phyloP scores from a whole-genome alignment of 2,329 filamentous ascomycete genomes.

The Trichoderma lentiforme region DNA sequence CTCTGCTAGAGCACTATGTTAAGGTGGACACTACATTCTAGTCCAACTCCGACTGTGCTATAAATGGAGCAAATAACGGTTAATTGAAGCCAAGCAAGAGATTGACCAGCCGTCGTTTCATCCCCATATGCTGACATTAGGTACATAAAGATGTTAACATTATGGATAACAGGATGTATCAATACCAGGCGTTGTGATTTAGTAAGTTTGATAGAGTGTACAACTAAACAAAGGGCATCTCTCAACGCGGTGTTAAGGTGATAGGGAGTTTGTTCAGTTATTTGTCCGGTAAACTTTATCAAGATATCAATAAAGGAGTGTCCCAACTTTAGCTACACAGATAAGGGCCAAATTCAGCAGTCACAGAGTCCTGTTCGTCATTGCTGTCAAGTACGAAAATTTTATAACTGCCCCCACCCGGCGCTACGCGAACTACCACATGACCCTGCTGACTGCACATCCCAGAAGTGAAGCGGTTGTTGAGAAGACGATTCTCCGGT shows the following conservation, averaged over 20 bases:
- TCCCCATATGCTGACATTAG: too few relatives aligned
- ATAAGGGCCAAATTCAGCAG: background rate
- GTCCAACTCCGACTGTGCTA: too few relatives aligned
- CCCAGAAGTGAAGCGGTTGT: background rate
- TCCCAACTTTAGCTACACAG: background rate
- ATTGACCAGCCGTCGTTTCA: too few relatives aligned
- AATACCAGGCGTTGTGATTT: background rate
- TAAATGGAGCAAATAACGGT: too few relatives aligned
- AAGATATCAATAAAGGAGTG: background rate
- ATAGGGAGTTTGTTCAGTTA: accelerated
- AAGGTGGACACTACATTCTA: too few relatives aligned
- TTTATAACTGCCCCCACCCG: background rate
- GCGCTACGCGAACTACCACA: background rate
- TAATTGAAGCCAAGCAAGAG: too few relatives aligned
- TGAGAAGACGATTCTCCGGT: background rate
- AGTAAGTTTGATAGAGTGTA: background rate
- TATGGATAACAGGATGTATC: background rate
- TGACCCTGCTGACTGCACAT: background rate
- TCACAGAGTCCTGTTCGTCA: background rate
- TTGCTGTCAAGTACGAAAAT: background rate
- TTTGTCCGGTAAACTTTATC: background rate
- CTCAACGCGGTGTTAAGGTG: background rate
- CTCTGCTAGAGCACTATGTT: too few relatives aligned
- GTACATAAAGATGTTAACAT: too few relatives aligned
- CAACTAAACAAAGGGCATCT: background rate